Evolutionary conservation across 345 rosid genomes (phyloP).

Genomic region (Angophora floribunda): DNA sequence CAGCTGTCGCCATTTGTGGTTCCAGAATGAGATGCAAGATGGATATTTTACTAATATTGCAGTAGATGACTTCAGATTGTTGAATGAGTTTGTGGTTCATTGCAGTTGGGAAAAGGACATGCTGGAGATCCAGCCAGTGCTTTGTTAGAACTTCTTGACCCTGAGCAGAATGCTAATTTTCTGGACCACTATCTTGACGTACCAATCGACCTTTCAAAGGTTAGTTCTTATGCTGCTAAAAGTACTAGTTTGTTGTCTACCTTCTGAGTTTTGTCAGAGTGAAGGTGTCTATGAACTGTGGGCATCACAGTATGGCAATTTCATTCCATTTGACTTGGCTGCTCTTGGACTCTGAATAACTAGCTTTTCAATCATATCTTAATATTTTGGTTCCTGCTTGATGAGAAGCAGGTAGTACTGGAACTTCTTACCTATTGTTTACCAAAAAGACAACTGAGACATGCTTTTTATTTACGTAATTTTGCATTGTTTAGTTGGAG

Average conservation of each 20-base stretch:
- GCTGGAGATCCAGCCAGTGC: constrained; percentile 99
- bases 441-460: not conserved
- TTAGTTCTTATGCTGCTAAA: constrained; percentile 5
- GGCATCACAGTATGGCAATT: not conserved
- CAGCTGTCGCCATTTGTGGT: not conserved
- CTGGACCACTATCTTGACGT: constrained; percentile 99
- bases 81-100: not conserved
- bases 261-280: not conserved
- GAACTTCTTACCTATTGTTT: not conserved
- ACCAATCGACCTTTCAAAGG: constrained; percentile 94
- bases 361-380: not conserved
- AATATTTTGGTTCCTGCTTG: not conserved
- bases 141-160: constrained; percentile 96
- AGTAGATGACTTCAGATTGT: not conserved
- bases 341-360: not conserved
- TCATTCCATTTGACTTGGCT: not conserved
- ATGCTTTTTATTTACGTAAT: not conserved
- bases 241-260: not conserved
- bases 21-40: not conserved
- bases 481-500: not conserved
- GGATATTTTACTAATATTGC: not conserved
- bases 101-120: constrained; percentile 95
- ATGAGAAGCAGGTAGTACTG: not conserved
- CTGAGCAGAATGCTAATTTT: constrained; percentile 99
- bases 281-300: not conserved